Evolutionary conservation across 345 rosid genomes (phyloP).

Genomic region (Hevea brasiliensis): DNA sequence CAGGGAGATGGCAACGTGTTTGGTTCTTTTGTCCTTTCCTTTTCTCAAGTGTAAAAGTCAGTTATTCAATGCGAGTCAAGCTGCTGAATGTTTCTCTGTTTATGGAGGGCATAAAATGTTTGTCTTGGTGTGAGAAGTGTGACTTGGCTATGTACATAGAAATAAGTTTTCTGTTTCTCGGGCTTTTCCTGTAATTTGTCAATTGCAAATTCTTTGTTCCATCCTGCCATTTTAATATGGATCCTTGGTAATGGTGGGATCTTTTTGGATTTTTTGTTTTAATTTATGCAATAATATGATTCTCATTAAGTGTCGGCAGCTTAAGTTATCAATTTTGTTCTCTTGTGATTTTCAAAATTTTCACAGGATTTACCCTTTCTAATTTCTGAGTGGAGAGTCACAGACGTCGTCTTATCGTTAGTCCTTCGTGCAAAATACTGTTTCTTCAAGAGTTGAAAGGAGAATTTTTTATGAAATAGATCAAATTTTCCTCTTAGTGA

Average conservation of each 20-base stretch:
- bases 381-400: background rate
- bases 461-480: too few species aligned
- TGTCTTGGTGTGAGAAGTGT: constrained; percentile 13
- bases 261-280: background rate
- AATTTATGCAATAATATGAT: background rate
- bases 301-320: constrained; percentile 5
- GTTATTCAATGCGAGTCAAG: background rate
- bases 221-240: background rate
- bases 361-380: background rate
- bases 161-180: background rate
- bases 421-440: background rate
- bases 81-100: background rate
- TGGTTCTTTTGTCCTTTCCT: background rate
- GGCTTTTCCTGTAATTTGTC: constrained; percentile 4
- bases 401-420: background rate
- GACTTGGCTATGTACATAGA: constrained; percentile 3
- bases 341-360: background rate
- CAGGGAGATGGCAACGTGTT: constrained; percentile 3
- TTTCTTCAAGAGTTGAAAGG: background rate
- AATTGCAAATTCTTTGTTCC: background rate
- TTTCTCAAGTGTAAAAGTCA: constrained; percentile 10
- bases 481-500: too few species aligned
- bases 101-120: constrained; percentile 6
- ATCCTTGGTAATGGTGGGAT: background rate
- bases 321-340: constrained; percentile 1